phyloP scores from a whole-genome alignment of 768 basidiomycete species.

The Trametes sanguinea region DNA sequence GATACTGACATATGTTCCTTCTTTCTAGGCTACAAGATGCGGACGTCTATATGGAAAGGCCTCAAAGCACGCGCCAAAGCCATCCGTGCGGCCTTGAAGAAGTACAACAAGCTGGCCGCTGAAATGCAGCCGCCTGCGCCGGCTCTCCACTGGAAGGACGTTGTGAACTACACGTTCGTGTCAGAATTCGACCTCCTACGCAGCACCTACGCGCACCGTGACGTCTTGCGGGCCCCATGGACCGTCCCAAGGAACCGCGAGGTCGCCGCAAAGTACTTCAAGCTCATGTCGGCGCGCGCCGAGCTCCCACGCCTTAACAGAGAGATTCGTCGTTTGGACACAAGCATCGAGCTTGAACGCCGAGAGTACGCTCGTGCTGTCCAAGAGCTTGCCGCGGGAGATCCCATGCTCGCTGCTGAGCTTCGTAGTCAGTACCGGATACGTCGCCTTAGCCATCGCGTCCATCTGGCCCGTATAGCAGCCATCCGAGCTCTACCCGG shows the following conservation, averaged over 20 bases:
- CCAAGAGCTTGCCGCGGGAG: background rate
- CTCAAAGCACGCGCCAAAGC: constrained; percentile 8
- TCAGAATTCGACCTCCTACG: constrained; percentile 8
- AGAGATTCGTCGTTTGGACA: constrained; percentile 2
- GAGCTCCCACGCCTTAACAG: background rate
- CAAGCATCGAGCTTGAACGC: constrained; percentile 1
- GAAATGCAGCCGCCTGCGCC: constrained; percentile 6
- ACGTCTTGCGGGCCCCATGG: background rate
- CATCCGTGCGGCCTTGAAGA: constrained; percentile 3
- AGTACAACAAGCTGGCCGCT: constrained; percentile 5
- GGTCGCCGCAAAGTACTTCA: constrained; percentile 9
- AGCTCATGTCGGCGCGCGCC: background rate
- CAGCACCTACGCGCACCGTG: background rate
- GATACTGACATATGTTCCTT: background rate
- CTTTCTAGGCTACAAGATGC: constrained; percentile 5
- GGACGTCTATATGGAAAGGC: constrained; percentile 11
- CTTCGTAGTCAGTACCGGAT: background rate
- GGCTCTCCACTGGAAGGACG: constrained; percentile 6
- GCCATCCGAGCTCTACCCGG: background rate
- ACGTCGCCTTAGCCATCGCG: background rate
- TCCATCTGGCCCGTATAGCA: background rate
- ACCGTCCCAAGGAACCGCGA: constrained; percentile 2
- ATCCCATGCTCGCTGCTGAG: background rate
- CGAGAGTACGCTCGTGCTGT: background rate
- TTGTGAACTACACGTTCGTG: constrained; percentile 8